phyloP scores from a whole-genome alignment of 768 basidiomycete species.

The Neoboletus subvelutipes region DNA sequence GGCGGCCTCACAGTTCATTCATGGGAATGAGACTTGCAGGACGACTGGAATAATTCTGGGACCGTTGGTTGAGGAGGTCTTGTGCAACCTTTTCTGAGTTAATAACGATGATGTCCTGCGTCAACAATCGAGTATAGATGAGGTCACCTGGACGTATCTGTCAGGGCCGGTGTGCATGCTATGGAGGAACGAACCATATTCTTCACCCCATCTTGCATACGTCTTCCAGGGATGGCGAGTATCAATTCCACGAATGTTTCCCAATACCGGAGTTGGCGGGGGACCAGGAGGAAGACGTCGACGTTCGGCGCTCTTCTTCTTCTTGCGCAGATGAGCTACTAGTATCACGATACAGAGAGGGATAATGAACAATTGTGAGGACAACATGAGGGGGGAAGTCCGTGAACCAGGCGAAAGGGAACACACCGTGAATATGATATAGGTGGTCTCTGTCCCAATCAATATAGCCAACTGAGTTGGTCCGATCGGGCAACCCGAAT shows the following conservation, averaged over 20 bases:
- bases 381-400: slow-evolving; percentile 1
- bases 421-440: background rate
- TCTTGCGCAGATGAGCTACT: slow-evolving; percentile 9
- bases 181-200: slow-evolving; percentile 18
- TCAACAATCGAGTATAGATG: slow-evolving; percentile 25
- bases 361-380: slow-evolving; percentile 1
- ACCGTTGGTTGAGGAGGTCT: slow-evolving; percentile 24
- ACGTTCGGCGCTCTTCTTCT: slow-evolving; percentile 1
- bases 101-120: slow-evolving; percentile 25
- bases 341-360: slow-evolving; percentile 11
- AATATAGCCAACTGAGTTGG: background rate
- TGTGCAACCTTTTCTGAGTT: slow-evolving; percentile 28
- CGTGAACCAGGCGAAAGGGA: background rate
- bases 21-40: slow-evolving; percentile 16
- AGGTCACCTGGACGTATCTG: slow-evolving; percentile 16
- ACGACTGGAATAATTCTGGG: slow-evolving; percentile 25
- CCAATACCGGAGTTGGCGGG: slow-evolving; percentile 18
- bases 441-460: background rate
- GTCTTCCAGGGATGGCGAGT: slow-evolving; percentile 21
- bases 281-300: slow-evolving; percentile 25
- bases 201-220: slow-evolving; percentile 19
- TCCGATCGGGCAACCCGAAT: no score
- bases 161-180: background rate
- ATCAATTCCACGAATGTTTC: slow-evolving; percentile 22
- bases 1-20: slow-evolving; percentile 18